A percentile compares a stretch with the other conserved stretches of the same genome.
These are phyloP conservation scores for Volvariella surrecta DNA, from an alignment of 1,284 basidiomycete genomes.

Conservation along the genomic window DNA sequence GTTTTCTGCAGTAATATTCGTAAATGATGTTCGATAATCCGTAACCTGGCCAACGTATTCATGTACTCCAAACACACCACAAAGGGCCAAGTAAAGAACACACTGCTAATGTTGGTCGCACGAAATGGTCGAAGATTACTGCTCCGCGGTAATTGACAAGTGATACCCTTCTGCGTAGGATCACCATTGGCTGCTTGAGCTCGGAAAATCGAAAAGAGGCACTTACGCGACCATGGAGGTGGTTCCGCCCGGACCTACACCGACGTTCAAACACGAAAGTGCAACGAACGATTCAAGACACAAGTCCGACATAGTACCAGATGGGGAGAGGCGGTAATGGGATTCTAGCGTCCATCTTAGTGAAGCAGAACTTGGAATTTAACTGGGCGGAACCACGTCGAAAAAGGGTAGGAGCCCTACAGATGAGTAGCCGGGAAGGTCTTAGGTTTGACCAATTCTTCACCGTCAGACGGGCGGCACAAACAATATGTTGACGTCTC, in stretches of 20 bases:
- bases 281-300: conserved; percentile 37
- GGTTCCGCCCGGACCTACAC: conserved; percentile 67
- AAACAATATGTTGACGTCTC: conserved; percentile 16
- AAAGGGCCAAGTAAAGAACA: conserved; percentile 3
- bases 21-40: conserved; percentile 65
- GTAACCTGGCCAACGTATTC: conserved; percentile 32
- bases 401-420: background rate
- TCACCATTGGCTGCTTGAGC: conserved; percentile 10
- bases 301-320: background rate
- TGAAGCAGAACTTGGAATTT: conserved; percentile 8
- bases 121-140: conserved; percentile 50
- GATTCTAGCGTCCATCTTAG: conserved; percentile 10
- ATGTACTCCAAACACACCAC: background rate
- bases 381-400: conserved; percentile 5
- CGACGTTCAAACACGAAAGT: conserved; percentile 55
- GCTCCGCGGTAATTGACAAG: conserved; percentile 58
- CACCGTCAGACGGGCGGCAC: conserved; percentile 14
- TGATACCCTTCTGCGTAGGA: conserved; percentile 41
- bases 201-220: conserved; percentile 5
- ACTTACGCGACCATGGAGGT: conserved; percentile 72
- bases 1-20: conserved; percentile 55
- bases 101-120: conserved; percentile 39
- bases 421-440: conserved; percentile 13
- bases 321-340: conserved; percentile 12
- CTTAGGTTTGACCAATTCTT: conserved; percentile 18